Evolutionary conservation across 2,329 filamentous ascomycete genomes (phyloP).

Genomic region (Fusarium redolens): DNA sequence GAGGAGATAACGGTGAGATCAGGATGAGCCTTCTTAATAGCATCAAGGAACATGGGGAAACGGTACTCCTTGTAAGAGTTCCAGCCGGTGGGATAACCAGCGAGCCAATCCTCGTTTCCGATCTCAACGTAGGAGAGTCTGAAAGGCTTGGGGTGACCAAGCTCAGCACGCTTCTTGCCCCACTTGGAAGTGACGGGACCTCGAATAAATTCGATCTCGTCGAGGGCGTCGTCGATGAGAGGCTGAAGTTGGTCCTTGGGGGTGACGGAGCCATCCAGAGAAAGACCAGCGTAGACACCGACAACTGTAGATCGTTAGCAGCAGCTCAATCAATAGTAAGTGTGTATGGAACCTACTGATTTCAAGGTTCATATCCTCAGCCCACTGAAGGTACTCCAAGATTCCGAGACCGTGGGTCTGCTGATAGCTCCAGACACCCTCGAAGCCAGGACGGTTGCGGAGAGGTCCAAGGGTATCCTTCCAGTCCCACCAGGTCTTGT

Average conservation of each 20-base stretch:
- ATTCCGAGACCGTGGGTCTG: slow-evolving; percentile 72
- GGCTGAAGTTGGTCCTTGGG: slow-evolving; percentile 63
- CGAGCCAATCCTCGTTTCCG: slow-evolving; percentile 75
- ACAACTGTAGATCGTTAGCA: slow-evolving; percentile 55
- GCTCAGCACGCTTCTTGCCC: slow-evolving; percentile 66
- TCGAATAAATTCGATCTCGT: slow-evolving; percentile 72
- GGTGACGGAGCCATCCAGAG: slow-evolving; percentile 64
- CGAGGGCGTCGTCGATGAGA: slow-evolving; percentile 69
- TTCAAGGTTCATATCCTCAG: slow-evolving; percentile 69
- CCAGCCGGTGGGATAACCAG: slow-evolving; percentile 58
- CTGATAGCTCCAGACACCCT: slow-evolving; percentile 68
- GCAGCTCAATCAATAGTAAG: no score
- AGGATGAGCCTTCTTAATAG: slow-evolving; percentile 66
- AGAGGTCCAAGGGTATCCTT: slow-evolving; percentile 66
- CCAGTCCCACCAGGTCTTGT: slow-evolving; percentile 62
- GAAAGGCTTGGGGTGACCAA: slow-evolving; percentile 72
- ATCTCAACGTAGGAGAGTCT: slow-evolving; percentile 71
- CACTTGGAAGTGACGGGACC: slow-evolving; percentile 65
- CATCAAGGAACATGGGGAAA: slow-evolving; percentile 69
- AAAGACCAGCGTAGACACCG: slow-evolving; percentile 67
- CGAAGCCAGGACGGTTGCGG: slow-evolving; percentile 64
- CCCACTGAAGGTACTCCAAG: slow-evolving; percentile 71
- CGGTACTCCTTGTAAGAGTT: slow-evolving; percentile 65
- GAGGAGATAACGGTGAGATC: slow-evolving; percentile 68
- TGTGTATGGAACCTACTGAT: slow-evolving; percentile 50